Base-by-base conservation (phyloP, 2,329 filamentous ascomycete genomes). In the Alternaria hordeiaustralica region DNA sequence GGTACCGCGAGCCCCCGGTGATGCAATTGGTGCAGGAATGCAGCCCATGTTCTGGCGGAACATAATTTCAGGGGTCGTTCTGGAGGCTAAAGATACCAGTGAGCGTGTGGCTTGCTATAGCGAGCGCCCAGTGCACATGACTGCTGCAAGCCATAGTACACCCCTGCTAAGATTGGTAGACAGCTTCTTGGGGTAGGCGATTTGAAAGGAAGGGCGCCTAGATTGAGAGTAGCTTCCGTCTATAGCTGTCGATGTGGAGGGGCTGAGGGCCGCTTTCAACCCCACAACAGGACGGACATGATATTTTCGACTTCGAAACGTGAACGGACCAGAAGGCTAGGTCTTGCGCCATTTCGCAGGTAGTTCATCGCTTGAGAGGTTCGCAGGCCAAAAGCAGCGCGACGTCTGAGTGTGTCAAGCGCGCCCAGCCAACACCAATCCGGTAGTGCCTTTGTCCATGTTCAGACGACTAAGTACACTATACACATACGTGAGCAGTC, bases 381-480 rank as follows among this genome's bases (percentile, higher is more conserved):
- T 64, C 65, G 63, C 60, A 67, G 54, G 56, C 69, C 74, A 75
- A 78, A 80, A 80, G 69, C 77, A 78, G 77, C 74, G 67, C 59
- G 61, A 63, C 55, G 72, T 68, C 71, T 59, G 64, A 73, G 69
- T 63, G 74, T 74, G 74, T 76, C 70, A 76, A 75, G 70, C 66
- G 71, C 67, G 65, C 66, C 68, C 74, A 70, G 65, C 71, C 69
- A 72, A 69, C 66, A 78, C 77, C 72, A 67, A 79, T 79, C 75
- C 78, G 76, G 77, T 69, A 66, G 70, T 67, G 70, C 76, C 78
- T 79, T 80, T 80, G 78, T 80, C 78, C 78, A 77, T 76, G 72
- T 76, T 79, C 74, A 79, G 77, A 68, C 74, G 67, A 69, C 67
- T 64, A 71, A 63, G 66, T 73, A 68, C 70, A 68, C 72, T 74